These are phyloP conservation scores for Colletotrichum sp. DNA, from an alignment of 2,329 filamentous ascomycete genomes.

Conservation along the genomic window DNA sequence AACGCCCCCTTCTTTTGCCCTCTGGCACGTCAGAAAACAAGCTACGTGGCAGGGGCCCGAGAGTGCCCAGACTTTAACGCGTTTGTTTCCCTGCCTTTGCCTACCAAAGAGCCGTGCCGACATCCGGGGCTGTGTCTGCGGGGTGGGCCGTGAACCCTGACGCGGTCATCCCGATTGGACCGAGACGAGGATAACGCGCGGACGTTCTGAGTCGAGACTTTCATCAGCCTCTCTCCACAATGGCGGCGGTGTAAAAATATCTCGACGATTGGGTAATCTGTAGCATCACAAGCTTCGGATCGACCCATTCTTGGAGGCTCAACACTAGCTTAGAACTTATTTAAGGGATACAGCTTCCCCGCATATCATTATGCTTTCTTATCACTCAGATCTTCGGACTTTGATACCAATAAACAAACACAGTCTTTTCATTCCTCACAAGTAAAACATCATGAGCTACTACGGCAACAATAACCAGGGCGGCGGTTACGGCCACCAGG, in stretches of 20 bases:
- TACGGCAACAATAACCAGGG: constrained; percentile 13
- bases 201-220: constrained; percentile 15
- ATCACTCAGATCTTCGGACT: not conserved
- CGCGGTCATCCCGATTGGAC: constrained; percentile 21
- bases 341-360: constrained; percentile 14
- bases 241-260: constrained; percentile 19
- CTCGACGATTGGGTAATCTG: not conserved
- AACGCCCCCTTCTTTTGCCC: not conserved
- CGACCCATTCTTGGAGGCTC: not conserved
- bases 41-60: constrained; percentile 16
- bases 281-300: constrained; percentile 15
- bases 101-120: constrained; percentile 11
- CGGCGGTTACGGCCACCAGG: constrained; percentile 1
- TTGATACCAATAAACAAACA: not conserved
- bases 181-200: constrained; percentile 12
- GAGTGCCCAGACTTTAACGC: constrained; percentile 9
- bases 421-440: not conserved
- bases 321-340: constrained; percentile 1
- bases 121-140: constrained; percentile 15
- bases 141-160: constrained; percentile 19
- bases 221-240: constrained; percentile 16
- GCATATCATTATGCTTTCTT: not conserved
- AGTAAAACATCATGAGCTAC: constrained; percentile 6
- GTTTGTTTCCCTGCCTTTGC: not conserved
- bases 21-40: not conserved